Conservation (phyloP, 2,329 filamentous ascomycete species). For the Atkinsonella hypoxylon region DNA sequence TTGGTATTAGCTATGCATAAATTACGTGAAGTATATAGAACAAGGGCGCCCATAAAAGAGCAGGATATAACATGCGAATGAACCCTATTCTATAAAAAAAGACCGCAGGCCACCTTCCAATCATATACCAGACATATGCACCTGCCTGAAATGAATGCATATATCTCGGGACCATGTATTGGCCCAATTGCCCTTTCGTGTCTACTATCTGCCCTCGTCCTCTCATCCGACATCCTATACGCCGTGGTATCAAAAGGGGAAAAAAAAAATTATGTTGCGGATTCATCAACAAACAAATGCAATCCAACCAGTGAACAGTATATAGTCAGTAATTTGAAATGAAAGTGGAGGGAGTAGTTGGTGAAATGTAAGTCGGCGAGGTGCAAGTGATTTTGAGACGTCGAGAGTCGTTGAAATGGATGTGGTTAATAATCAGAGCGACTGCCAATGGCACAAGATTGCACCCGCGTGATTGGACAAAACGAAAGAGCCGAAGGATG, state of each 20-base stretch:
- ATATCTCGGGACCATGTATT: neutral
- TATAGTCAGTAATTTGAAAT: too few species aligned
- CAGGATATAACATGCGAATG: neutral
- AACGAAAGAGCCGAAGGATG: neutral
- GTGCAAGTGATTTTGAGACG: too few species aligned
- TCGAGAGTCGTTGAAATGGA: too few species aligned
- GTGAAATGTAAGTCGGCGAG: too few species aligned
- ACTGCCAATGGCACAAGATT: neutral
- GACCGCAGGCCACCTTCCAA: neutral
- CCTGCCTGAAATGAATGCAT: neutral
- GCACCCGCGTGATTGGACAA: neutral
- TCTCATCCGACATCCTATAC: neutral
- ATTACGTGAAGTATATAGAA: neutral
- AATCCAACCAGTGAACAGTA: neutral
- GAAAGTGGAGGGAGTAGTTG: too few species aligned
- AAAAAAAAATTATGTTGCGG: conserved; percentile 1
- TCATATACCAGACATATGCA: neutral
- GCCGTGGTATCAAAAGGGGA: conserved; percentile 2
- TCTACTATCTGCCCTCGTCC: neutral
- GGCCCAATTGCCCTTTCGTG: neutral
- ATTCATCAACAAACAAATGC: neutral
- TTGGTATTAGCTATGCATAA: conserved; percentile 1
- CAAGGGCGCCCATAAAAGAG: neutral
- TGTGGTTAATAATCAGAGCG: too few species aligned
- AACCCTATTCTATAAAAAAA: neutral